Conservation (phyloP, 306 rosid genomes). For the Phaseolus lunatus region DNA sequence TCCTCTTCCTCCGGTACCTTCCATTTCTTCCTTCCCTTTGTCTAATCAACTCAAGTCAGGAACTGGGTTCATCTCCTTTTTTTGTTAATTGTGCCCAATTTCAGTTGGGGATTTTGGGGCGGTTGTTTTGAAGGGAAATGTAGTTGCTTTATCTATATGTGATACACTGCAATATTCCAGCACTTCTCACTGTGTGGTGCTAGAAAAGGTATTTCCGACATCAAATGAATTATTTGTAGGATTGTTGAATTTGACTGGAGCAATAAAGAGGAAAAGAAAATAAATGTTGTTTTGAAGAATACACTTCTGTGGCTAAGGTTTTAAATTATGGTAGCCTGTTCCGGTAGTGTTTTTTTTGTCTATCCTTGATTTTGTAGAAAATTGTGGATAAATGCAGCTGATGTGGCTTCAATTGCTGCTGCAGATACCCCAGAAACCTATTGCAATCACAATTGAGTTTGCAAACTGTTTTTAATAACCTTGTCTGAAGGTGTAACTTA, state of each 20-base stretch:
- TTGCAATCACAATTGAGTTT: not conserved
- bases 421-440: not conserved
- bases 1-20: constrained; percentile 66
- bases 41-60: not conserved
- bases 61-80: constrained; percentile 30
- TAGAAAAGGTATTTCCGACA: constrained; percentile 9
- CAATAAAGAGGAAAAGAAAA: not conserved
- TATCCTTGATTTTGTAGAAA: not conserved
- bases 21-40: not conserved
- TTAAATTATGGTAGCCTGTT: not conserved
- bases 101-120: not conserved
- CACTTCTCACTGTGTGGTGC: constrained; percentile 1
- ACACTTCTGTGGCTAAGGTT: not conserved
- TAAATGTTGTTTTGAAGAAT: not conserved
- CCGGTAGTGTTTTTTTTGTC: not conserved
- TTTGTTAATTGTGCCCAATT: constrained; percentile 8
- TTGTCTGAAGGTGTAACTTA: constrained; percentile 29
- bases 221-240: constrained; percentile 13
- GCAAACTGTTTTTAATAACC: not conserved
- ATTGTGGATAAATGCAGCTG: not conserved
- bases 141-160: constrained; percentile 23
- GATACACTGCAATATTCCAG: not conserved
- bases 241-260: constrained; percentile 29
- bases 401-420: not conserved
- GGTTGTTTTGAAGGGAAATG: constrained; percentile 16